Conservation (phyloP, 2,329 filamentous ascomycete genomes). For the Alternaria metachromatica region DNA sequence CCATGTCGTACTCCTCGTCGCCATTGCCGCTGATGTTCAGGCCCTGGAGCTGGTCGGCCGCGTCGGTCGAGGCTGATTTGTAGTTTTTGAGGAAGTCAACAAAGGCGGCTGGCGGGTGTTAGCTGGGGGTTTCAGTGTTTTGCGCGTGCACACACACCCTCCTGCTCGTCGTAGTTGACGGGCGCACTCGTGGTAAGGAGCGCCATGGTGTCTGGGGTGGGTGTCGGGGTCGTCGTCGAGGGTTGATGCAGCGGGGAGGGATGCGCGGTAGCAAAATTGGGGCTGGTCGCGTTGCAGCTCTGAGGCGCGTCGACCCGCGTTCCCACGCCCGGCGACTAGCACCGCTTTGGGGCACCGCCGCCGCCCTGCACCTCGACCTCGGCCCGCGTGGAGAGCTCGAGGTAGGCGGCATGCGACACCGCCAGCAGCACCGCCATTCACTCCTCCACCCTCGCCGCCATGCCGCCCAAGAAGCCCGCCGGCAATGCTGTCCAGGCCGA, state of each 20-base stretch:
- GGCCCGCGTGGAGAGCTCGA: slow-evolving; percentile 25
- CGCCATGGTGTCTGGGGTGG: slow-evolving; percentile 68
- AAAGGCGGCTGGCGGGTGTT: slow-evolving; percentile 70
- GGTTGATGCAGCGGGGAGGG: slow-evolving; percentile 24
- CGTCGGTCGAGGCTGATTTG: slow-evolving; percentile 76
- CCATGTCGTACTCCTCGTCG: slow-evolving; percentile 91
- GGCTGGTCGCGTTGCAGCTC: slow-evolving; percentile 35
- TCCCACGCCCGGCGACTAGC: slow-evolving; percentile 24
- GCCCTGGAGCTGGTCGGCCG: slow-evolving; percentile 81
- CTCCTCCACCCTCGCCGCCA: slow-evolving; percentile 19
- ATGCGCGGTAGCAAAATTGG: slow-evolving; percentile 31
- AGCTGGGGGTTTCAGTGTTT: slow-evolving; percentile 29
- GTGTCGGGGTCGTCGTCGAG: slow-evolving; percentile 12
- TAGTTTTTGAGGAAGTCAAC: slow-evolving; percentile 87
- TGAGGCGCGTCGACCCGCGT: slow-evolving; percentile 36
- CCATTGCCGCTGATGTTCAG: slow-evolving; percentile 88
- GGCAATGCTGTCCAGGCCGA: slow-evolving; percentile 72
- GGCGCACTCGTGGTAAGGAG: slow-evolving; percentile 79
- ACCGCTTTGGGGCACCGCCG: slow-evolving; percentile 30
- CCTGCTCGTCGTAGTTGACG: slow-evolving; percentile 88
- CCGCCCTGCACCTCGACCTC: slow-evolving; percentile 35
- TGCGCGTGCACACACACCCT: slow-evolving; percentile 63
- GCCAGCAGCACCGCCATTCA: not conserved
- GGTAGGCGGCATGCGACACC: slow-evolving; percentile 3
- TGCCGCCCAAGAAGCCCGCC: slow-evolving; percentile 54